Evolutionary conservation across 148 eudicot genomes (phyloP).

Genomic region (Persicaria tinctoria): DNA sequence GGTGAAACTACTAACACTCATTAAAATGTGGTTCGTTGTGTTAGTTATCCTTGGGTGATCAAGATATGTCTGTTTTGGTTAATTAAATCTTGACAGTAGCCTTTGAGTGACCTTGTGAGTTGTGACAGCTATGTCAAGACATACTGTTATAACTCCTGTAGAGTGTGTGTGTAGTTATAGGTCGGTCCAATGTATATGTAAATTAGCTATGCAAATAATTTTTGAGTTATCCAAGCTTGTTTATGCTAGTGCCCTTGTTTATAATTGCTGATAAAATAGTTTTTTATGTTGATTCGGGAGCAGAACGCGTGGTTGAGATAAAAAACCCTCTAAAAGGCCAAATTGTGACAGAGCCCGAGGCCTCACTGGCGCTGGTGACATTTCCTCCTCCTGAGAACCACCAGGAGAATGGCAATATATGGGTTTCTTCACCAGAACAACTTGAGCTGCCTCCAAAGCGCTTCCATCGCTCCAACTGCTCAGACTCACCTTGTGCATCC

Average conservation of each 20-base stretch:
- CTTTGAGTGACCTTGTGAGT: not conserved
- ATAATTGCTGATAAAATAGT: not conserved
- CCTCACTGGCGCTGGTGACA: not conserved
- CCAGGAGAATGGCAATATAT: not conserved
- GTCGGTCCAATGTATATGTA: not conserved
- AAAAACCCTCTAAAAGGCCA: not conserved
- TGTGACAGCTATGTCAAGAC: not conserved
- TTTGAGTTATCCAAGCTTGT: not conserved
- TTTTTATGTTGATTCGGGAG: not conserved
- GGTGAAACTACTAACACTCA: not conserved
- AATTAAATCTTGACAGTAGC: not conserved
- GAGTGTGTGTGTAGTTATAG: not conserved
- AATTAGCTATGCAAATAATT: not conserved
- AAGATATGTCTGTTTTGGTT: not conserved
- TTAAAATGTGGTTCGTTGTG: not conserved
- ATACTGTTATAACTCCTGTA: not conserved
- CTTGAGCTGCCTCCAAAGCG: not conserved
- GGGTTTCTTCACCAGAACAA: not conserved
- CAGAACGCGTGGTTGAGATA: not conserved
- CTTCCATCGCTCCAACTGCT: not conserved
- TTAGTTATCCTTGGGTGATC: not conserved
- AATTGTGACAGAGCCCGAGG: not conserved
- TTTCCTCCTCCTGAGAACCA: not conserved
- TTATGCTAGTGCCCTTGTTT: too few species aligned
- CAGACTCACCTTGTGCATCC: not conserved